Base-by-base conservation (phyloP, 345 rosid species). In the Rhodamnia argentea region DNA sequence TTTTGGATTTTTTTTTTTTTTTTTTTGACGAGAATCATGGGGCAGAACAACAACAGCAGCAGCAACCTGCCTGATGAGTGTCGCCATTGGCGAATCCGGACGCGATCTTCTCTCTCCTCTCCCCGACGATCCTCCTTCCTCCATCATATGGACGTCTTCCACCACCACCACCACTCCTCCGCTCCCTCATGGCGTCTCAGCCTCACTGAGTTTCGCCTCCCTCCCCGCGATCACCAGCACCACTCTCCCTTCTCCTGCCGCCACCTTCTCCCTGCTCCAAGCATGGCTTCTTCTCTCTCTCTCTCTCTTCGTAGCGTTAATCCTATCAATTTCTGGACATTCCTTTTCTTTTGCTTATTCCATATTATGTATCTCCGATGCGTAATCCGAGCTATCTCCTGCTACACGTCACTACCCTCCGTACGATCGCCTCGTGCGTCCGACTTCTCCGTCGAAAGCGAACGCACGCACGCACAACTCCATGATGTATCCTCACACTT, bases 101-200 rank as follows among this genome's bases (percentile, higher is more conserved):
- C 75, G 75, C 75, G 75, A 62, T 40, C 75, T 62, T 20, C 75
- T 29, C 75, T 62, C 75, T 62, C 75, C 75, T 32, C 22, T 44
- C 29, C 83, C 82, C 40, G 40, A 2, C 40, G 40, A 37, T 37
- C 40, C 40, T 37, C 40, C 40, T 37, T 37, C 40, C 40, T 37
- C 40, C 40, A 37, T 37, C 40, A 85, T 76, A 85, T 76, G 58
- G 54, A n/a, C 85, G 82, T 5, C 55, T 15, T 5, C 40, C 40
- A 37, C 55, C 40, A 29, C 42, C 40, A 10, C n/a, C 16, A 50
- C 54, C 10, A 47, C 55, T 85, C 50, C 44, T 54, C 70, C 54
- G 22, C 82, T 26, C 59, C 82, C 78, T 52, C 88, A 9, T 87
- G 88, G 88, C 88, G 86, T 42, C 88, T 87, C 76, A 87, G 84